Base-by-base conservation (phyloP, 495 filamentous ascomycete genomes). In the Aspergillus coremiiformis region DNA sequence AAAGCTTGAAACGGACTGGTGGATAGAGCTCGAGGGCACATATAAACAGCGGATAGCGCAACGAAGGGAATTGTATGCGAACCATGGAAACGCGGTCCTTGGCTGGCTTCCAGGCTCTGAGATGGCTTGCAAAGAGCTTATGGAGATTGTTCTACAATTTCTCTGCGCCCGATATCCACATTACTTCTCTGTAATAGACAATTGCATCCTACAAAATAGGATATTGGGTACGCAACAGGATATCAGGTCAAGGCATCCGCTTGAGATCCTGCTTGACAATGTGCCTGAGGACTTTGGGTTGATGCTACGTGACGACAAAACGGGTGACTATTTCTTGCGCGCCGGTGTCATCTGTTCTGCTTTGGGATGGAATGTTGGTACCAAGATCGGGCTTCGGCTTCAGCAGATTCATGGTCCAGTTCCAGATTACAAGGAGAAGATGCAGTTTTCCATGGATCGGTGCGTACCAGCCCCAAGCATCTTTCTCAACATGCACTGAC, bases 351-450 rank as follows among this genome's bases (percentile, higher is more conserved):
- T 93, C 26, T 95, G 90, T 63, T 88, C 83, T 14, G 74, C 83
- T 1, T 66, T 95, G 0, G 90, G 90, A 1, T 96, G 90, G 90
- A 86, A 85, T 63, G 72, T 93, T 0, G 78, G 71, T 0, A 81
- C 74, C 10, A 95, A 95, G 70, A 79, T 93, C 39, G 89, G 88
- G 12, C 64, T 83, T 55, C 78, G 77, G 44, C 70, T 96, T 27
- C 73, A 84, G 44, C 77, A 87, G 52, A 92, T 96, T 55, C 90
- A 96, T 65, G 65, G 62, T 3, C 78, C 82, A 1, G 85, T 96
- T 23, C 90, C 90, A 0, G 88, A 95, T 57, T 94, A 93, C 63
- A 89, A 89, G 52, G 86, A 90, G 68, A 93, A 91, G 70, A 92
- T 96, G 85, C 79, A 85, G 39, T 85, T 88, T 44, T 87, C 84